These are phyloP conservation scores for Zasmidium cellare DNA, from an alignment of 2,329 filamentous ascomycete genomes.

Conservation along the genomic window DNA sequence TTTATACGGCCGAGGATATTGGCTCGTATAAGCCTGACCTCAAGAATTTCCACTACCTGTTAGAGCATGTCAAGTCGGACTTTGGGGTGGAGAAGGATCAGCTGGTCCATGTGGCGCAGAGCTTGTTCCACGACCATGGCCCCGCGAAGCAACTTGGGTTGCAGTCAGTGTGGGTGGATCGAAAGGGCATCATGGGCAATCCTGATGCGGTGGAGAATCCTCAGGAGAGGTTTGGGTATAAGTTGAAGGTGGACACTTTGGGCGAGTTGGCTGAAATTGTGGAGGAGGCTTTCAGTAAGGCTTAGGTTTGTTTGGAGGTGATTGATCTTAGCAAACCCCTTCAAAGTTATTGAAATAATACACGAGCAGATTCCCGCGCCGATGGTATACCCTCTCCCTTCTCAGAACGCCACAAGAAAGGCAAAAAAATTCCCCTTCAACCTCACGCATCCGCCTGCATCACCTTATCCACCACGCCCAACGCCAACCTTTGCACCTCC, in stretches of 20 bases:
- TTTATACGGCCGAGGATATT: conserved; percentile 67
- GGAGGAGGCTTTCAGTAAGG: conserved; percentile 39
- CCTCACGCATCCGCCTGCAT: conserved; percentile 24
- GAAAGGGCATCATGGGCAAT: conserved; percentile 51
- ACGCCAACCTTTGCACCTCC: conserved; percentile 43
- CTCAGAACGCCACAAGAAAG: not conserved
- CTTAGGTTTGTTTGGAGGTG: not conserved
- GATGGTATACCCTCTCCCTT: not conserved
- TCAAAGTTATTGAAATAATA: not conserved
- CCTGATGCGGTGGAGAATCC: conserved; percentile 31
- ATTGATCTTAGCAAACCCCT: too few species aligned
- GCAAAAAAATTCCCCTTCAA: not conserved
- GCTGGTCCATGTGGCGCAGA: conserved; percentile 69
- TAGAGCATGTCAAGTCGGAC: conserved; percentile 53
- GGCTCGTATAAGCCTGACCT: conserved; percentile 69
- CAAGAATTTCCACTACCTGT: conserved; percentile 66
- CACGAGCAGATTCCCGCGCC: not conserved
- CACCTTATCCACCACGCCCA: conserved; percentile 40
- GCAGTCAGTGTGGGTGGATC: conserved; percentile 65
- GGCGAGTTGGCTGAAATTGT: conserved; percentile 62
- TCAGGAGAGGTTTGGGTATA: conserved; percentile 52
- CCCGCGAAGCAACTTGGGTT: conserved; percentile 63
- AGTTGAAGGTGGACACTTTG: conserved; percentile 61
- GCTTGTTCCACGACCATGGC: conserved; percentile 66
- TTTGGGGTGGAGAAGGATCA: conserved; percentile 58